These are phyloP conservation scores for Lablab purpureus DNA, from an alignment of 306 rosid species.

Conservation along the genomic window DNA sequence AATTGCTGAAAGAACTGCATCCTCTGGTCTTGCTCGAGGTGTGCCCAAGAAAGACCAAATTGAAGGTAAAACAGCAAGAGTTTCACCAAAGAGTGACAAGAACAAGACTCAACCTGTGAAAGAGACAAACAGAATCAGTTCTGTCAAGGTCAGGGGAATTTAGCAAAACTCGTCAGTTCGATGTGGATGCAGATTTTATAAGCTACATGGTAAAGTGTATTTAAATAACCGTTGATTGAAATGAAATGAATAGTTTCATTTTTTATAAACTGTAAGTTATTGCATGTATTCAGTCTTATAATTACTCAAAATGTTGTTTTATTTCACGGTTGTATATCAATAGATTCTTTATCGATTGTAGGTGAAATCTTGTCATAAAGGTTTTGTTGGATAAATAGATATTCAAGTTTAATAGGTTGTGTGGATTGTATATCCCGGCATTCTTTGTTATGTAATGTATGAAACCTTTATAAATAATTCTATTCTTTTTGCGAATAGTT, in stretches of 20 bases:
- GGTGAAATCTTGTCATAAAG: neutral
- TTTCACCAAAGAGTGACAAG: conserved; percentile 54
- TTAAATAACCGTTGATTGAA: conserved; percentile 35
- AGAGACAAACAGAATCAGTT: conserved; percentile 50
- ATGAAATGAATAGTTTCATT: conserved; percentile 38
- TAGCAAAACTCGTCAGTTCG: conserved; percentile 45
- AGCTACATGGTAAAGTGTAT: conserved; percentile 39
- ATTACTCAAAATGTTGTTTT: conserved; percentile 33
- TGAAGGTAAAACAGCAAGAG: conserved; percentile 49
- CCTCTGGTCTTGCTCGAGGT: conserved; percentile 47
- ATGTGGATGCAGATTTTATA: conserved; percentile 37
- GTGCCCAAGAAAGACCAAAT: conserved; percentile 48
- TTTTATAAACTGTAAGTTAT: conserved; percentile 32
- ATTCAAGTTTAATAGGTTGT: conserved; percentile 19
- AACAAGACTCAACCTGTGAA: conserved; percentile 51
- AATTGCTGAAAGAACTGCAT: conserved; percentile 73
- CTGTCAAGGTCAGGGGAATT: conserved; percentile 53
- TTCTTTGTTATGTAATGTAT: conserved; percentile 41
- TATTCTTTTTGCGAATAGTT: conserved; percentile 10
- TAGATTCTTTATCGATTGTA: conserved; percentile 12
- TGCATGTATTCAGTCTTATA: conserved; percentile 27
- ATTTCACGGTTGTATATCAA: conserved; percentile 39
- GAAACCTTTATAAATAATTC: conserved; percentile 30
- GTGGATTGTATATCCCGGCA: conserved; percentile 37
- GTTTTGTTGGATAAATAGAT: conserved; percentile 35